Evolutionary conservation across 2,329 filamentous ascomycete species (phyloP).

Genomic region (Orbilia quercus): DNA sequence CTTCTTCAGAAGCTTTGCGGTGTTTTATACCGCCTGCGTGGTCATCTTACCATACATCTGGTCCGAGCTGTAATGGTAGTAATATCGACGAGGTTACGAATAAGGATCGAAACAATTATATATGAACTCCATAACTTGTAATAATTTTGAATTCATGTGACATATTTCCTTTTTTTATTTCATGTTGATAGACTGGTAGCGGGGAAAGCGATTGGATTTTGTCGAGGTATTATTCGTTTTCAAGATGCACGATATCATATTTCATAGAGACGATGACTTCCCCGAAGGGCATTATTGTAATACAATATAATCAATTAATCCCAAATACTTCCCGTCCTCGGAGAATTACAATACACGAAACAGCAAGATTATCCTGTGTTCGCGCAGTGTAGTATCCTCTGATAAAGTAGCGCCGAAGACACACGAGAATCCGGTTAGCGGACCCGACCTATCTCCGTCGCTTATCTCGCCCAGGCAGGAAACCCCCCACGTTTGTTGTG

Average conservation of each 20-base stretch:
- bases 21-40: constrained; percentile 82
- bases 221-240: too few species aligned
- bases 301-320: too few species aligned
- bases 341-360: background rate
- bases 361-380: too few species aligned
- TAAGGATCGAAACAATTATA: background rate
- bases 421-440: constrained; percentile 17
- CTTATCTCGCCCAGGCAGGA: constrained; percentile 44
- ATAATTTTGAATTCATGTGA: constrained; percentile 8
- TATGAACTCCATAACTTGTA: background rate
- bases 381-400: too few species aligned
- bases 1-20: constrained; percentile 73
- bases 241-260: too few species aligned
- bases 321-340: too few species aligned
- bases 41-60: constrained; percentile 87
- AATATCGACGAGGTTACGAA: constrained; percentile 3
- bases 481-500: constrained; percentile 1
- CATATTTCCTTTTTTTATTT: background rate
- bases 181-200: background rate
- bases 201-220: background rate
- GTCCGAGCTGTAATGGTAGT: constrained; percentile 69
- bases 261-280: too few species aligned
- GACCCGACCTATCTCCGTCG: constrained; percentile 26
- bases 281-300: too few species aligned
- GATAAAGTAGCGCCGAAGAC: background rate